Conservation (phyloP, 2,329 filamentous ascomycete genomes). For the Fusarium verticillioides region DNA sequence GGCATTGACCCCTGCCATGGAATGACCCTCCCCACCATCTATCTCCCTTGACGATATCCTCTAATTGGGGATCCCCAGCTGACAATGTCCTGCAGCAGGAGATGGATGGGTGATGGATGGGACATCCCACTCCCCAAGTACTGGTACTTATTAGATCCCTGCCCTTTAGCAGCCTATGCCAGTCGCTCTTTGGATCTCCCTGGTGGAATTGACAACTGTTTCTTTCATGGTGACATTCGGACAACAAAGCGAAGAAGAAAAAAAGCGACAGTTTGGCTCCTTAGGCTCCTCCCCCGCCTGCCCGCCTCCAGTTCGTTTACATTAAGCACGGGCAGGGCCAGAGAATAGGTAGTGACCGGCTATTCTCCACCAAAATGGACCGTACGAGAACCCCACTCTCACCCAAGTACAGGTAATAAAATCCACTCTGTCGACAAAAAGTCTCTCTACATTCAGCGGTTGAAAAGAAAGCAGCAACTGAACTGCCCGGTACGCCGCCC, state of each 20-base stretch:
- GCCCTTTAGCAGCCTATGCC: neutral
- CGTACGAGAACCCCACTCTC: constrained; percentile 24
- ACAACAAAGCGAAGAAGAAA: neutral
- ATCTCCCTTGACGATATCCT: constrained; percentile 4
- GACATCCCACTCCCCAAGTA: constrained; percentile 19
- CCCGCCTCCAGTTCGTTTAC: neutral
- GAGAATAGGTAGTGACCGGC: neutral
- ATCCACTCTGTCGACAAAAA: constrained; percentile 37
- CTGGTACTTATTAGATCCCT: constrained; percentile 14
- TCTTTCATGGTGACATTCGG: neutral
- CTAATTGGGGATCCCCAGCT: constrained; percentile 24
- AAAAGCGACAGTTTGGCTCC: constrained; percentile 2
- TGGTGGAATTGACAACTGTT: neutral
- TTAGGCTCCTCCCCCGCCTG: constrained; percentile 16
- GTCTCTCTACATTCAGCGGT: constrained; percentile 31
- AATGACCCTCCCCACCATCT: constrained; percentile 11
- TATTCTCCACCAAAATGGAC: constrained; percentile 13
- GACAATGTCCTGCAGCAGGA: constrained; percentile 39
- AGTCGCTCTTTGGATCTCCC: neutral
- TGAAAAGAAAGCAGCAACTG: constrained; percentile 2
- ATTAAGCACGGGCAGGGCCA: neutral
- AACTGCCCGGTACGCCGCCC: neutral
- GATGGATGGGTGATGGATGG: constrained; percentile 10
- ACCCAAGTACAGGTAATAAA: constrained; percentile 7
- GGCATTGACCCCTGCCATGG: constrained; percentile 12